Evolutionary conservation across 1,284 basidiomycete species (phyloP).

Genomic region (Flammula alnicola): DNA sequence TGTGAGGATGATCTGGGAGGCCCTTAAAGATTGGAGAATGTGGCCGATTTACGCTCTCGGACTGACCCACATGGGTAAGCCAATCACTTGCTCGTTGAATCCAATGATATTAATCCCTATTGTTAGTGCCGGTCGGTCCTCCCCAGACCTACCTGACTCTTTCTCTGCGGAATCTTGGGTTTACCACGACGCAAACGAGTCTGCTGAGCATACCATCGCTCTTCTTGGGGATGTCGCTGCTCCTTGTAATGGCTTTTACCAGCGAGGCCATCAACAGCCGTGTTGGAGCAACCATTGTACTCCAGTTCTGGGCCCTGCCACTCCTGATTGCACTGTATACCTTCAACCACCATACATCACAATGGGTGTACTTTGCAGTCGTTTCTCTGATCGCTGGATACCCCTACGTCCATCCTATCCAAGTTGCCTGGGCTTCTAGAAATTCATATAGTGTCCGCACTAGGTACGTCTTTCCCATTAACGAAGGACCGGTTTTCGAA

Average conservation of each 20-base stretch:
- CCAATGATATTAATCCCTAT: neutral
- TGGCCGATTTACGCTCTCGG: constrained; percentile 61
- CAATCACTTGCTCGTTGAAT: neutral
- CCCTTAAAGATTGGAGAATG: constrained; percentile 54
- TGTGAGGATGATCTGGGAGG: constrained; percentile 46
- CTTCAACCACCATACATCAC: constrained; percentile 53
- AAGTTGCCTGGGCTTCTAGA: constrained; percentile 66
- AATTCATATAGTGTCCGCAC: constrained; percentile 64
- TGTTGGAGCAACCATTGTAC: constrained; percentile 53
- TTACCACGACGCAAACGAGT: constrained; percentile 55
- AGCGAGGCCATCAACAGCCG: constrained; percentile 62
- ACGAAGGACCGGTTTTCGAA: neutral
- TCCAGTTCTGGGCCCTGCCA: constrained; percentile 66
- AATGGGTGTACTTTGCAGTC: constrained; percentile 64
- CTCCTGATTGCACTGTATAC: constrained; percentile 62
- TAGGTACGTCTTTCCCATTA: constrained; percentile 28
- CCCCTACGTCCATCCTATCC: constrained; percentile 50
- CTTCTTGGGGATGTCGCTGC: constrained; percentile 45
- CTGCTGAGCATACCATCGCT: constrained; percentile 54
- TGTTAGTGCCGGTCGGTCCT: constrained; percentile 49
- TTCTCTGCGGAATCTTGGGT: constrained; percentile 55
- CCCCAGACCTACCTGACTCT: constrained; percentile 57
- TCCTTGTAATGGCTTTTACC: constrained; percentile 53
- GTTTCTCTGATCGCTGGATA: constrained; percentile 59
- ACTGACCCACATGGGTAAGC: constrained; percentile 48